phyloP scores from a whole-genome alignment of 2,329 filamentous ascomycete genomes.

The Aspergillus novoparasiticus region DNA sequence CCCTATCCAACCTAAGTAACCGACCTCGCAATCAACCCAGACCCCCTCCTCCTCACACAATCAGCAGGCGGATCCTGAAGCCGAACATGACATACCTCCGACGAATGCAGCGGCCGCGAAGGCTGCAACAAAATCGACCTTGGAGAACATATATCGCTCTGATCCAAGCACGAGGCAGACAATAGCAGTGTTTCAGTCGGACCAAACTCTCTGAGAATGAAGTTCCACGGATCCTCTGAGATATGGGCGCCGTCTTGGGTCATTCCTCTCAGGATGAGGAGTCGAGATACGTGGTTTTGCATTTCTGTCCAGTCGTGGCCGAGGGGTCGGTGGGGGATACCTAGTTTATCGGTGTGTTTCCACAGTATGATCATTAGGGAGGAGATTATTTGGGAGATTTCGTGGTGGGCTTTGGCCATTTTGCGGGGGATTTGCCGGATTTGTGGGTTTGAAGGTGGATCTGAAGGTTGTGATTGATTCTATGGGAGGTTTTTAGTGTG shows the following conservation, averaged over 20 bases:
- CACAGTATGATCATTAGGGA: slow-evolving; percentile 2
- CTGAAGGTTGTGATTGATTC: background rate
- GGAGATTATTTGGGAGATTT: slow-evolving; percentile 6
- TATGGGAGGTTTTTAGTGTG: background rate
- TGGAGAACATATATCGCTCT: background rate
- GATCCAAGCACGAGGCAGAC: background rate
- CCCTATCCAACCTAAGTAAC: background rate
- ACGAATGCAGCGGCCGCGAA: background rate
- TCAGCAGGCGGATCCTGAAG: background rate
- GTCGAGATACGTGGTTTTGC: slow-evolving; percentile 10
- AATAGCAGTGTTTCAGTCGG: background rate
- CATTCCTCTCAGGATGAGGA: slow-evolving; percentile 13
- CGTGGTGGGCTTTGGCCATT: slow-evolving; percentile 10
- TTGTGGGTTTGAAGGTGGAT: background rate
- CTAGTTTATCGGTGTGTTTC: slow-evolving; percentile 7
- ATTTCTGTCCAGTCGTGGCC: slow-evolving; percentile 9
- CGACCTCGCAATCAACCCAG: background rate
- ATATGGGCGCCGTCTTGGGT: background rate
- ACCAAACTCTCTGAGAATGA: slow-evolving; percentile 13
- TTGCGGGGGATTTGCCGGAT: background rate
- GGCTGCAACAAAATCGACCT: slow-evolving; percentile 6
- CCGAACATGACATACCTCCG: background rate
- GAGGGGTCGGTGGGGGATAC: slow-evolving; percentile 12
- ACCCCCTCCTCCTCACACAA: background rate
- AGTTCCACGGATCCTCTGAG: slow-evolving; percentile 12